Evolutionary conservation across 163 green algal species (phyloP), one percentile per base, ranked within the genome.

Genomic region (Botryococcus braunii): DNA sequence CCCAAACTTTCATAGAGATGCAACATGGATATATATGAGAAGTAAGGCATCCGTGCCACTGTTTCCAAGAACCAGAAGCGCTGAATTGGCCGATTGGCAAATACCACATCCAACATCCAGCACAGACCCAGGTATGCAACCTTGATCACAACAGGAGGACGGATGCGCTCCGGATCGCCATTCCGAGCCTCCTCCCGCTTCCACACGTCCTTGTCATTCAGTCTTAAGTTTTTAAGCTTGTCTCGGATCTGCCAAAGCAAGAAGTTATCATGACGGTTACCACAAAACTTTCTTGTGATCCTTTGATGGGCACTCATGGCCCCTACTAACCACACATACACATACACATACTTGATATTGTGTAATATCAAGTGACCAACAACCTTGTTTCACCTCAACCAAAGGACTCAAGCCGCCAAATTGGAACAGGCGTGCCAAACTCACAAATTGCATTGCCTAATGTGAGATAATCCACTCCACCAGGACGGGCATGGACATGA

Each of bases 1-100:
- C 93, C 93, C 13, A 98, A 77, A 32, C 71, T 86, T 78, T 98
- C 93, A 74, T 98, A 98, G 50, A 98, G 75, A 80, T 98, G 93
- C 77, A 98, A 79, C 75, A 97, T 90, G 61, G 83, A 93, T 71
- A 97, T 92, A 79, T 92, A 98, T 46, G 77, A 73, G 73, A 97
- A 97, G 83, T 97, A 97, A 1, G 91, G 90, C 88, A 97, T 97
- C 56, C 92, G 79, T 3, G 92, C 92, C 9, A 98, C 92, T 0
- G 85, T 93, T 79, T 95, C 89, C 70, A 95, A 72, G 66, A 96
- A 88, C 87, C 88, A 93, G 69, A 94, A 95, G n/a, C 73, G 65
- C 64, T 87, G 76, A 43, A 89, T 84, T 56, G 83, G 81, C 11
- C 83, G 73, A 21, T 75, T 75, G 58, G 82, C 73, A 68, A 84